phyloP scores from a whole-genome alignment of 139 green algal species.

The Mesostigma viride region DNA sequence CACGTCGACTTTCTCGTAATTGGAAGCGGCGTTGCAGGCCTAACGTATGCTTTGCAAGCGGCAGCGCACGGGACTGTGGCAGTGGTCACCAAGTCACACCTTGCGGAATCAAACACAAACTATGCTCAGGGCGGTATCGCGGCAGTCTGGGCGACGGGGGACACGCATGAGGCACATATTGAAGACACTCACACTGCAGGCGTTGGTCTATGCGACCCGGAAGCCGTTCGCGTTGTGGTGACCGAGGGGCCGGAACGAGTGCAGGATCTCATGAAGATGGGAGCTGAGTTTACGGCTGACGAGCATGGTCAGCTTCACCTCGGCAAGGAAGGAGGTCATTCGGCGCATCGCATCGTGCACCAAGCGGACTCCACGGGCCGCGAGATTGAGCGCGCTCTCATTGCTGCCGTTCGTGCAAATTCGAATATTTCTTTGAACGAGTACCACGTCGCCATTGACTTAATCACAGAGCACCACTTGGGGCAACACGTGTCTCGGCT shows the following conservation, averaged over 20 bases:
- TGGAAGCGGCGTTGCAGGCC: conserved; percentile 83
- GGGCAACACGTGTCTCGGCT: background rate
- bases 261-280: conserved; percentile 74
- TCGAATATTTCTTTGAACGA: conserved; percentile 74
- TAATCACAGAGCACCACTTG: conserved; percentile 24
- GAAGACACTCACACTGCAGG: conserved; percentile 53
- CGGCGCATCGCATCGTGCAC: conserved; percentile 82
- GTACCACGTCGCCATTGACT: conserved; percentile 53
- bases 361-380: conserved; percentile 80
- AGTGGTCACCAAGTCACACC: conserved; percentile 79
- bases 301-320: conserved; percentile 77
- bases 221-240: conserved; percentile 83
- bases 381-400: conserved; percentile 71
- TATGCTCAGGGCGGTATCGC: conserved; percentile 65
- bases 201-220: conserved; percentile 29
- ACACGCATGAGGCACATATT: conserved; percentile 71
- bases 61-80: conserved; percentile 81
- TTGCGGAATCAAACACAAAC: conserved; percentile 36
- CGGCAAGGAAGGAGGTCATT: conserved; percentile 87
- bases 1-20: conserved; percentile 80
- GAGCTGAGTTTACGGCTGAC: conserved; percentile 70
- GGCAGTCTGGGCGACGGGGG: conserved; percentile 66
- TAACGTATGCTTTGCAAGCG: conserved; percentile 88
- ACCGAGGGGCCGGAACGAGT: conserved; percentile 76
- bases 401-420: conserved; percentile 26